Evolutionary conservation across 345 rosid genomes (phyloP).

Genomic region (Gossypium ekmanianum): DNA sequence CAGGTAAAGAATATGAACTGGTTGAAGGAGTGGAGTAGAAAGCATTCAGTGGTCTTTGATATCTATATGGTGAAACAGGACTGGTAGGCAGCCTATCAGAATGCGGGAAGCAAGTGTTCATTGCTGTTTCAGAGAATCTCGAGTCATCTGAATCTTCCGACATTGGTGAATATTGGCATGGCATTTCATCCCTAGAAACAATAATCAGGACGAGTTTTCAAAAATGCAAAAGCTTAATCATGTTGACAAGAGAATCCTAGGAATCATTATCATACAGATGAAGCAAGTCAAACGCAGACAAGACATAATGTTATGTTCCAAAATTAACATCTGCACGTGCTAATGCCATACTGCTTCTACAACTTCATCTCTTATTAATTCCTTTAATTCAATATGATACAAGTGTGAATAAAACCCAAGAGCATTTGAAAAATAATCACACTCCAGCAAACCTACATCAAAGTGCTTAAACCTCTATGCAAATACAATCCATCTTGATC

Average conservation of each 20-base stretch:
- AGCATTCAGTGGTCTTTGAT: slow-evolving; percentile 51
- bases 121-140: slow-evolving; percentile 51
- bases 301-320: background rate
- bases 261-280: background rate
- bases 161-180: slow-evolving; percentile 90
- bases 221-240: background rate
- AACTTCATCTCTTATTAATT: background rate
- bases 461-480: background rate
- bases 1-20: slow-evolving; percentile 34
- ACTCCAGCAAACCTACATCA: background rate
- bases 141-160: slow-evolving; percentile 86
- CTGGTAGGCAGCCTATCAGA: slow-evolving; percentile 75
- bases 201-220: background rate
- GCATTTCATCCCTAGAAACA: slow-evolving; percentile 67
- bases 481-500: background rate
- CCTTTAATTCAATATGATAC: background rate
- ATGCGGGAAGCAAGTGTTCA: slow-evolving; percentile 52
- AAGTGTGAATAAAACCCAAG: background rate
- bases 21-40: slow-evolving; percentile 39
- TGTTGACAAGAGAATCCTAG: background rate
- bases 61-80: slow-evolving; percentile 73
- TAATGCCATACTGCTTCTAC: background rate
- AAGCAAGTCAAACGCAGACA: background rate
- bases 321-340: background rate
- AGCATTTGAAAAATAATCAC: background rate